Base-by-base conservation (phyloP, 306 rosid species). In the Spatholobus suberectus region DNA sequence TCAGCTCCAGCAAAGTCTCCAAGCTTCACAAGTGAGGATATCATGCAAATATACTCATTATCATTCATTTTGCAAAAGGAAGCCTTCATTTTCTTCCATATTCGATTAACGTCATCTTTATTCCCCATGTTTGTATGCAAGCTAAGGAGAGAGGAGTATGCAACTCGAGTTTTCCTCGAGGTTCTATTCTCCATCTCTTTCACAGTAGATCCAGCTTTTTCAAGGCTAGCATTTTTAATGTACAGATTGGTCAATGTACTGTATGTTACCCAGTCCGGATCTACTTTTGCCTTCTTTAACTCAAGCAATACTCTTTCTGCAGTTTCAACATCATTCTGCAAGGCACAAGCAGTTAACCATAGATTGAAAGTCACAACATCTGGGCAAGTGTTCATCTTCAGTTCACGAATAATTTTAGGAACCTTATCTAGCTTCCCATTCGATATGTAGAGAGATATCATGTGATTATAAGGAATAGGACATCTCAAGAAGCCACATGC, bases 211-310 rank as follows among this genome's bases (percentile, higher is more conserved):
- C 83, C 86, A 47, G 99, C 99, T 47, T 93, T 93, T 49, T 92
- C 93, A 11, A 80, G 69, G 38, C 84, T 80, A 8, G 80, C 84
- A 23, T 41, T 91, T 86, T 89, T 92, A 10, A 88, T 76, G 82
- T 92, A 96, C 88, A 96, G 85, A 87, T 90, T 93, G 63, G 97
- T 83, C 70, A 96, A 73, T 8, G 92, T 57, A 76, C 99, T 92
- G 75, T 84, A 89, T 4, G 97, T 93, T 24, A 96, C 87, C 98
- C 99, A 93, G 76, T 96, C 99, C 0, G 94, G 96, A 46, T 84
- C 86, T 12, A 87, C 20, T 75, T 88, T 92, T 18, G 82, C 86
- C 89, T 89, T 92, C 92, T 90, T 91, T 74, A 91, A 83, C 85
- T 90, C 92, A 8, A 90, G 92, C 79, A 93, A 62, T 82, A 90